phyloP scores from a whole-genome alignment of 805 yeast species.

The Scheffersomyces ergatensis region DNA sequence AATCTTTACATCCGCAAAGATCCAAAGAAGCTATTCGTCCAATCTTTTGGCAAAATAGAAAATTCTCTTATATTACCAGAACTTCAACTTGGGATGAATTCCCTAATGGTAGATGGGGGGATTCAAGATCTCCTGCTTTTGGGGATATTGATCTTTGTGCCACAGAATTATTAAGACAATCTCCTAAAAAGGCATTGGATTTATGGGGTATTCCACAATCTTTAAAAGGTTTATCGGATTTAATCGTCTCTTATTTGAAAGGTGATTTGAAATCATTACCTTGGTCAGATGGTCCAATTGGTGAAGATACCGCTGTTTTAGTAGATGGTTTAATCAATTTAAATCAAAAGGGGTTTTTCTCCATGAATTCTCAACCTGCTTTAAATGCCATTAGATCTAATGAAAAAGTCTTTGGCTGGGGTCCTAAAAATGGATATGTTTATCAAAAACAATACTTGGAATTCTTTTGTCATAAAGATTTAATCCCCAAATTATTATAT shows the following conservation, averaged over 20 bases:
- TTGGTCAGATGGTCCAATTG: slow-evolving; percentile 92
- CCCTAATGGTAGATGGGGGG: slow-evolving; percentile 99
- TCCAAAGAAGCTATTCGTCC: slow-evolving; percentile 84
- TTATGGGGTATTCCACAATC: slow-evolving; percentile 84
- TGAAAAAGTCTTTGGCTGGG: slow-evolving; percentile 86
- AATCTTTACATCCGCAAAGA: slow-evolving; percentile 78
- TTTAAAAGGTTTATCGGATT: slow-evolving; percentile 55
- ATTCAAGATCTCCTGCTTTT: slow-evolving; percentile 94
- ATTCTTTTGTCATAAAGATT: slow-evolving; percentile 65
- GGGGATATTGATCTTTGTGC: slow-evolving; percentile 86
- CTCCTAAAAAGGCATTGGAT: slow-evolving; percentile 74
- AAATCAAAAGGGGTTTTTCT: slow-evolving; percentile 66
- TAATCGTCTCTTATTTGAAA: slow-evolving; percentile 66
- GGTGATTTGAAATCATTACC: slow-evolving; percentile 78
- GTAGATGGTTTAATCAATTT: slow-evolving; percentile 57
- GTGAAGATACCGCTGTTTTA: slow-evolving; percentile 69
- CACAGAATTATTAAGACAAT: slow-evolving; percentile 75
- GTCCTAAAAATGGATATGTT: slow-evolving; percentile 88
- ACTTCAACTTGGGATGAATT: slow-evolving; percentile 97
- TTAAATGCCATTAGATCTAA: slow-evolving; percentile 74
- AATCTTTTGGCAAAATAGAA: slow-evolving; percentile 94
- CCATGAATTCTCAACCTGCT: slow-evolving; percentile 93
- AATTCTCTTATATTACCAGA: slow-evolving; percentile 82
- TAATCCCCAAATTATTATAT: slow-evolving; percentile 36
- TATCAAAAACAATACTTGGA: slow-evolving; percentile 94